phyloP scores from a whole-genome alignment of 1,284 basidiomycete species.

The Malassezia yamatoensis region DNA sequence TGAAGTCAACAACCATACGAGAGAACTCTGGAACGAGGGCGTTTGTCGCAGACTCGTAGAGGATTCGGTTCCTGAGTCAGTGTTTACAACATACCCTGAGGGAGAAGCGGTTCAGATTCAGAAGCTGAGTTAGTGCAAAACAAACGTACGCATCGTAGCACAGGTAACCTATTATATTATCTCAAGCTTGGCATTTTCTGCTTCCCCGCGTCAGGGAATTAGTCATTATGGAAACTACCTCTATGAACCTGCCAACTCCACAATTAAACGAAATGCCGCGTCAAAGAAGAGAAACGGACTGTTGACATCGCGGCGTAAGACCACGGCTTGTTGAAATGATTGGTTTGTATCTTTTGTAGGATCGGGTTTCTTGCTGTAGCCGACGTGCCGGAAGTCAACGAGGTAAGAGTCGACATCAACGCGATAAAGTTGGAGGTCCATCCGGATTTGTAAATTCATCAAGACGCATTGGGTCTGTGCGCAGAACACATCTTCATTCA shows the following conservation, averaged over 20 bases:
- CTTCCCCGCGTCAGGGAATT: not conserved
- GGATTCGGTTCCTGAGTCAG: not conserved
- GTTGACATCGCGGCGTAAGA: constrained; percentile 65
- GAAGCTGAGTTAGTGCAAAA: not conserved
- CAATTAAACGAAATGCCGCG: constrained; percentile 63
- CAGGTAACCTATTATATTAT: not conserved
- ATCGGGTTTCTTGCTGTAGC: constrained; percentile 52
- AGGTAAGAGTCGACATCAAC: constrained; percentile 92
- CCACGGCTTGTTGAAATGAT: not conserved
- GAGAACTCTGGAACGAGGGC: constrained; percentile 21
- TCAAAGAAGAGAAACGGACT: constrained; percentile 92
- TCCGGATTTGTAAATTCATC: constrained; percentile 52
- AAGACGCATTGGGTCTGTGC: constrained; percentile 72
- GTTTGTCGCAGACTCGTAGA: constrained; percentile 7
- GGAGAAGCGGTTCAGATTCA: constrained; percentile 11
- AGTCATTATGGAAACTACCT: not conserved
- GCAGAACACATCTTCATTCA: constrained; percentile 65
- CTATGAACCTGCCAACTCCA: constrained; percentile 30
- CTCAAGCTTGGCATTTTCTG: not conserved
- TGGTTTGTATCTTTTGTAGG: not conserved
- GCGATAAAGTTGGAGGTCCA: constrained; percentile 94
- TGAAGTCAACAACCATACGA: constrained; percentile 36
- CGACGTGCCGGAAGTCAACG: constrained; percentile 95
- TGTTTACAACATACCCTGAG: not conserved
- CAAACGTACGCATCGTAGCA: constrained; percentile 3